phyloP scores from a whole-genome alignment of 2,329 filamentous ascomycete species.

The Aspergillus texensis region DNA sequence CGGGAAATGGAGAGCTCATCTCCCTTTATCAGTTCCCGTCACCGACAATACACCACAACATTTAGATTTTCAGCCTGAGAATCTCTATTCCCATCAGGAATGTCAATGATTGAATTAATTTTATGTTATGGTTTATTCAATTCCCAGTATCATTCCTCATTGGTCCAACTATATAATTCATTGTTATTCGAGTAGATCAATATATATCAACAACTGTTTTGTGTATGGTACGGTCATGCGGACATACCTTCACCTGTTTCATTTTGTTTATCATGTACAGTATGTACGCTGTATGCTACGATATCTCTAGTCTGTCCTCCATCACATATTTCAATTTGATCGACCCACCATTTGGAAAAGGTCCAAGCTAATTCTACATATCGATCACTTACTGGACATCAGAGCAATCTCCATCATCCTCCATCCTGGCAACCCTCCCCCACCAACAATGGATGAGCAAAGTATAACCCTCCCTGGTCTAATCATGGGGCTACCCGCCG shows the following conservation, averaged over 20 bases:
- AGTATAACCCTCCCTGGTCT: conserved; percentile 1
- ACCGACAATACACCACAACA: neutral
- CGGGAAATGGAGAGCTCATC: conserved; percentile 11
- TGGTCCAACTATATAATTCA: neutral
- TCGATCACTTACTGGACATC: neutral
- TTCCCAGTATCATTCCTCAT: neutral
- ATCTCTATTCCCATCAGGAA: neutral
- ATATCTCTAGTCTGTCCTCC: neutral
- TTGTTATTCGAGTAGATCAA: neutral
- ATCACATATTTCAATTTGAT: neutral
- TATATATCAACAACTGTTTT: neutral
- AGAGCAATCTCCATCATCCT: neutral
- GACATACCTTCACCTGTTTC: neutral
- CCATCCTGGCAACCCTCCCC: neutral
- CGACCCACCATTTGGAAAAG: neutral
- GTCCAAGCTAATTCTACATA: neutral
- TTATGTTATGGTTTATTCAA: neutral
- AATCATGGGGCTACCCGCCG: neutral
- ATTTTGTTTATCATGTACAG: neutral
- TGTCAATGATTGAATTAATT: neutral
- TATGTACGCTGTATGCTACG: neutral
- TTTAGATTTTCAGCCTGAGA: neutral
- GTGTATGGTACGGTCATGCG: neutral
- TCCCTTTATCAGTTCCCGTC: neutral
- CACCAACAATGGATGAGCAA: conserved; percentile 2